Percentiles rank a stretch among this genome's conserved stretches.
Conservation (phyloP, 768 basidiomycete genomes). For the Hirschioporus abietinus region DNA sequence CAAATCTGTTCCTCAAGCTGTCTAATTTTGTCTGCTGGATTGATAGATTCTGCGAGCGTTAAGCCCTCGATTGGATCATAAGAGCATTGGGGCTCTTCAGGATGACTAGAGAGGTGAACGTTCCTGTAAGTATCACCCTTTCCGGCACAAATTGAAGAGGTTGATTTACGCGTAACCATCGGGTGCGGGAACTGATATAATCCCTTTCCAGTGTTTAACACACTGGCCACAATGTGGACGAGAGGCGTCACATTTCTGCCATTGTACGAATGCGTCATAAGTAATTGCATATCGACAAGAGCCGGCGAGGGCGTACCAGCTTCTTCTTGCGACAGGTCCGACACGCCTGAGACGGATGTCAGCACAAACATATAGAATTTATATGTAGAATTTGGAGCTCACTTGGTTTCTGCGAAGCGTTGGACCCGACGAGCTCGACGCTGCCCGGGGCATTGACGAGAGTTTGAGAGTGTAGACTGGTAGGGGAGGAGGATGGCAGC, state of each 20-base stretch:
- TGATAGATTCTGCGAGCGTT: constrained; percentile 67
- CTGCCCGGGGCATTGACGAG: constrained; percentile 61
- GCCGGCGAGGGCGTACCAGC: constrained; percentile 44
- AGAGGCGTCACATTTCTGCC: constrained; percentile 82
- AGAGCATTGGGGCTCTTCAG: constrained; percentile 77
- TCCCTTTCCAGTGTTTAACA: constrained; percentile 80
- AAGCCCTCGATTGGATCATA: constrained; percentile 87
- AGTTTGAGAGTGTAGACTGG: not conserved
- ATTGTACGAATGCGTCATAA: constrained; percentile 9
- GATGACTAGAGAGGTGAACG: constrained; percentile 48
- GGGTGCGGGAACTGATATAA: constrained; percentile 80
- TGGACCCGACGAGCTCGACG: constrained; percentile 43
- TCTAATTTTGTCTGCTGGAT: constrained; percentile 74
- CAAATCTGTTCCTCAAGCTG: constrained; percentile 75
- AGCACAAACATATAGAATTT: constrained; percentile 2
- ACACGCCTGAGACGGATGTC: constrained; percentile 49
- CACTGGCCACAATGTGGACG: constrained; percentile 84
- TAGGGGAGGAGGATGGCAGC: constrained; percentile 7
- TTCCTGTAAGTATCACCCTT: constrained; percentile 12
- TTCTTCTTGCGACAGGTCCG: constrained; percentile 80
- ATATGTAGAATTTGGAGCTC: constrained; percentile 13
- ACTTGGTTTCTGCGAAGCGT: constrained; percentile 80
- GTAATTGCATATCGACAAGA: constrained; percentile 4
- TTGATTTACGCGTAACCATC: constrained; percentile 72
- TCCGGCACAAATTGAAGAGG: constrained; percentile 1